Evolutionary conservation across 805 yeast genomes (phyloP).

Genomic region (Ogataea trehalophila): DNA sequence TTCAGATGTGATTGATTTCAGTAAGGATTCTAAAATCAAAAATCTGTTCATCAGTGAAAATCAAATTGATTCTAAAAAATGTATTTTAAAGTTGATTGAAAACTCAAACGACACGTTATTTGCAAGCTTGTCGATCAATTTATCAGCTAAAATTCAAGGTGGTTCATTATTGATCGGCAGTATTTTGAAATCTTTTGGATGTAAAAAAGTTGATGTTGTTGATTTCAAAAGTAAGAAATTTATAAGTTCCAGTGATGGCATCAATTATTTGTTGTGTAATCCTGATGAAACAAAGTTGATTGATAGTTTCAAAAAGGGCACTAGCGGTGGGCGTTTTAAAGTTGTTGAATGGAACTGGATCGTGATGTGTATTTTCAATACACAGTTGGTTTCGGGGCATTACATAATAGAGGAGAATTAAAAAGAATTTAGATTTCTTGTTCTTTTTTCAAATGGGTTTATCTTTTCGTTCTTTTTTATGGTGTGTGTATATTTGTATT

Average conservation of each 20-base stretch:
- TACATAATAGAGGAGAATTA: slow-evolving; percentile 15
- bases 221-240: slow-evolving; percentile 19
- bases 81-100: slow-evolving; percentile 14
- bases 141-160: slow-evolving; percentile 57
- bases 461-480: no score
- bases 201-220: slow-evolving; percentile 11
- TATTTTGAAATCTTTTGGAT: slow-evolving; percentile 60
- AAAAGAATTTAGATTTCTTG: no score
- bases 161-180: slow-evolving; percentile 51
- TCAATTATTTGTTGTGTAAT: slow-evolving; percentile 19
- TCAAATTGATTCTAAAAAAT: slow-evolving; percentile 9
- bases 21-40: slow-evolving; percentile 29
- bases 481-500: no score
- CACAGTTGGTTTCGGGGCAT: slow-evolving; percentile 25
- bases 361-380: slow-evolving; percentile 48
- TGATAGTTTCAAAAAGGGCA: slow-evolving; percentile 23
- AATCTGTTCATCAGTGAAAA: slow-evolving; percentile 29
- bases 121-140: slow-evolving; percentile 42
- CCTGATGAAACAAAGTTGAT: slow-evolving; percentile 30
- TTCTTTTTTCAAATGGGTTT: no score
- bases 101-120: slow-evolving; percentile 36
- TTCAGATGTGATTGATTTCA: slow-evolving; percentile 26
- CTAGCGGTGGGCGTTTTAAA: slow-evolving; percentile 23
- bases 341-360: slow-evolving; percentile 66
- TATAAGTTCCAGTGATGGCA: slow-evolving; percentile 11